These are phyloP conservation scores for Candida insectalens DNA, from an alignment of 805 yeast genomes.

Conservation along the genomic window DNA sequence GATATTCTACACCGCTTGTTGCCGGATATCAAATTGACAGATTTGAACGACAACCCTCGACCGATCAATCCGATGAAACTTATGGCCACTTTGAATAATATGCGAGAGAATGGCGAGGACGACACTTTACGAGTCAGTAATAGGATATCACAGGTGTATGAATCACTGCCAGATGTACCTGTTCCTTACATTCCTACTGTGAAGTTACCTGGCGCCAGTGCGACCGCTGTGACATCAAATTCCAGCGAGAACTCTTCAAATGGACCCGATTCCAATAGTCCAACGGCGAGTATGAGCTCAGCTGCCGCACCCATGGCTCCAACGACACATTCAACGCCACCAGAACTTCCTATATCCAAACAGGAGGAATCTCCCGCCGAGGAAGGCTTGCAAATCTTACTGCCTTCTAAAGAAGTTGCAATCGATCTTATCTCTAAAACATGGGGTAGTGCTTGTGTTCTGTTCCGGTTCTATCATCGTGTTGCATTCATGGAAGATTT, in stretches of 20 bases:
- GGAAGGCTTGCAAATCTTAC: constrained; percentile 52
- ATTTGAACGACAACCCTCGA: constrained; percentile 21
- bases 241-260: too few species aligned
- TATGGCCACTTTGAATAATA: constrained; percentile 19
- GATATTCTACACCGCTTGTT: constrained; percentile 22
- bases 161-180: constrained; percentile 23
- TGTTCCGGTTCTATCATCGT: constrained; percentile 78
- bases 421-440: constrained; percentile 61
- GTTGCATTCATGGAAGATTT: constrained; percentile 70
- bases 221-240: neutral
- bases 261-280: neutral
- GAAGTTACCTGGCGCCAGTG: constrained; percentile 6
- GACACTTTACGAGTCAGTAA: constrained; percentile 12
- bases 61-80: constrained; percentile 25
- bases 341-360: constrained; percentile 28
- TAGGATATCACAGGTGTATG: constrained; percentile 17
- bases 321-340: constrained; percentile 11
- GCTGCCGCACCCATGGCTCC: neutral
- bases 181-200: constrained; percentile 18
- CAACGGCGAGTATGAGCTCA: neutral
- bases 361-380: too few species aligned
- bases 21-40: constrained; percentile 24
- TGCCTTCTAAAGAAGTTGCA: constrained; percentile 72
- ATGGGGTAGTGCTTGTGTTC: constrained; percentile 80
- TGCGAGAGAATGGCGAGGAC: constrained; percentile 15